phyloP scores from a whole-genome alignment of 352 stramenopile genomes.

The Blastocystis sp. region DNA sequence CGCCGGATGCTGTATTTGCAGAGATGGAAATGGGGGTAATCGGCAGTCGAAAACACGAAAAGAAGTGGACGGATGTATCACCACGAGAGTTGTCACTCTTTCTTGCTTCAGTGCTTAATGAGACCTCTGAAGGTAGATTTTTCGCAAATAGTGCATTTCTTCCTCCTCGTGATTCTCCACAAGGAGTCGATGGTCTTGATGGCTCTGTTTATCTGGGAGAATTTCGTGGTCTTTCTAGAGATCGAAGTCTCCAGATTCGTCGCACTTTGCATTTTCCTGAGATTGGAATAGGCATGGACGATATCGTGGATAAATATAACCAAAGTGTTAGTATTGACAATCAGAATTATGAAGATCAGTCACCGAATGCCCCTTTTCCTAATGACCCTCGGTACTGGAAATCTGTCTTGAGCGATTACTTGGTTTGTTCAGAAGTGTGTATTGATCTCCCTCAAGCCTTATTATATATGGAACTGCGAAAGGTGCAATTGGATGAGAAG shows the following conservation, averaged over 20 bases:
- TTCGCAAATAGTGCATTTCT: neutral
- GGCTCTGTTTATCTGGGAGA: neutral
- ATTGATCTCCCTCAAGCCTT: neutral
- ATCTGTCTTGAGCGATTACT: neutral
- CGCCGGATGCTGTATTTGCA: neutral
- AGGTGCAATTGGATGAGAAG: neutral
- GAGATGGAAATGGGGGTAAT: neutral
- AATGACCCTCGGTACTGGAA: neutral
- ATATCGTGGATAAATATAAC: neutral
- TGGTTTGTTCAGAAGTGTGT: neutral
- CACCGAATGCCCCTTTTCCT: no score
- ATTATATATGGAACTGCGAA: neutral
- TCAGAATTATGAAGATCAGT: neutral
- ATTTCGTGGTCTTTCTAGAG: neutral
- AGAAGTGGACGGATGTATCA: constrained; percentile 5
- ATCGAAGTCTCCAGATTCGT: neutral
- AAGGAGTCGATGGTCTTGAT: neutral
- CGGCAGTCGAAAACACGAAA: neutral
- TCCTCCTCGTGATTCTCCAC: neutral
- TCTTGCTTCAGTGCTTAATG: neutral
- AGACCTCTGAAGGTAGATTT: neutral
- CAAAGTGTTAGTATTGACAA: neutral
- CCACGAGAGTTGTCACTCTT: neutral
- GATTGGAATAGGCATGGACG: neutral
- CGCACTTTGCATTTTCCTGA: neutral